phyloP scores from a whole-genome alignment of 192 early-diverging fungal species.

The Gaertneriomyces semiglobifer region DNA sequence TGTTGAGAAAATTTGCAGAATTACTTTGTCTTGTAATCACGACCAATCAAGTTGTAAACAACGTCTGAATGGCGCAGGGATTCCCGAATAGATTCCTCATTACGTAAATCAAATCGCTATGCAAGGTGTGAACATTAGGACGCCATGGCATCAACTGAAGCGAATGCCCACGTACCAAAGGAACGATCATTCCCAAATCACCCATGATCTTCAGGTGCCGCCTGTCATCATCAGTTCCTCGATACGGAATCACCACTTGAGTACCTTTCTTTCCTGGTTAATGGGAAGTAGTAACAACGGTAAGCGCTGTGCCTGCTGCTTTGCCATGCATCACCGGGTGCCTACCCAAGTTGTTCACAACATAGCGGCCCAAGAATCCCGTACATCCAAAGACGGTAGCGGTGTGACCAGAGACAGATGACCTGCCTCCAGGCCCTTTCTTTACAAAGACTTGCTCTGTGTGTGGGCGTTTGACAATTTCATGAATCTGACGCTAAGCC shows the following conservation, averaged over 20 bases:
- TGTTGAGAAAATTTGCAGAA: background rate
- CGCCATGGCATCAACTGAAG: background rate
- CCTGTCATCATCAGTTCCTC: constrained; percentile 77
- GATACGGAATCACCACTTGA: constrained; percentile 85
- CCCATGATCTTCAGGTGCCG: constrained; percentile 89
- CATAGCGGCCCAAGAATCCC: constrained; percentile 91
- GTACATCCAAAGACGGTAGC: constrained; percentile 95
- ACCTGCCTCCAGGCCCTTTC: constrained; percentile 42
- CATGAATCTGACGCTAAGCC: constrained; percentile 15
- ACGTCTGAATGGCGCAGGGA: constrained; percentile 89
- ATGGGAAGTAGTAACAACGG: background rate
- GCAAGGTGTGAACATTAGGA: background rate
- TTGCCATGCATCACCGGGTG: background rate
- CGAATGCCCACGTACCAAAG: constrained; percentile 51
- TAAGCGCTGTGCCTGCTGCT: background rate
- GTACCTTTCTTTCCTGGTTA: constrained; percentile 76
- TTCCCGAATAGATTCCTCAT: constrained; percentile 78
- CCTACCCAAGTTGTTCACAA: constrained; percentile 85
- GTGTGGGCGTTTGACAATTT: constrained; percentile 18
- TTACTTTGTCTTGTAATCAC: constrained; percentile 85
- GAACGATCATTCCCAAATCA: constrained; percentile 91
- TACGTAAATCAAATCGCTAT: constrained; percentile 83
- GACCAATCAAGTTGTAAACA: constrained; percentile 92
- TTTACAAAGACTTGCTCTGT: constrained; percentile 25
- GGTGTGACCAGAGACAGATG: constrained; percentile 62